Conservation (phyloP, 495 filamentous ascomycete species). For the Neurospora terricola region DNA sequence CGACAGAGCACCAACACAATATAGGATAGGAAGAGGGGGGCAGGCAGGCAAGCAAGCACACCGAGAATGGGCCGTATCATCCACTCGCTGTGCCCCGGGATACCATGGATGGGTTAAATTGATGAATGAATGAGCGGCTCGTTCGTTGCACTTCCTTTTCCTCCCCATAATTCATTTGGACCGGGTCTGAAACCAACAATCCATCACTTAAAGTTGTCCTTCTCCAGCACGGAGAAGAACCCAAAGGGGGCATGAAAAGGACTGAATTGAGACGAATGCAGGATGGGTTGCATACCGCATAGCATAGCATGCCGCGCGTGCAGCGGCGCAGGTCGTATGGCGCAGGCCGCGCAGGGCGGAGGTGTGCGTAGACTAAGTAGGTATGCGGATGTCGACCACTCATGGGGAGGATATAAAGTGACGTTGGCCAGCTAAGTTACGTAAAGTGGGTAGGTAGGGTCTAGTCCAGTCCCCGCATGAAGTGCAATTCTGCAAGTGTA, state of each 20-base stretch:
- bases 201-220: too few relatives aligned
- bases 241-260: neutral
- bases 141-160: neutral
- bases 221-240: too few relatives aligned
- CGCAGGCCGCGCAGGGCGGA: too few relatives aligned
- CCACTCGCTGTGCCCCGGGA: neutral
- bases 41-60: neutral
- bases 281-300: neutral
- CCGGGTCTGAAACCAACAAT: too few relatives aligned
- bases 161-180: too few relatives aligned
- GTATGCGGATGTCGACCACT: too few relatives aligned
- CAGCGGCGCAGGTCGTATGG: neutral
- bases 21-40: neutral
- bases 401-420: too few relatives aligned
- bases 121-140: neutral
- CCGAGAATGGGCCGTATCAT: neutral
- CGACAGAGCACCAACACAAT: neutral
- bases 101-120: neutral
- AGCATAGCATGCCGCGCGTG: neutral
- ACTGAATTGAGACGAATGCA: neutral
- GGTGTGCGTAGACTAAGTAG: too few relatives aligned
- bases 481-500: neutral
- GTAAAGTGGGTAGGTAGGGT: neutral
- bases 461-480: neutral
- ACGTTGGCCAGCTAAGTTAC: too few relatives aligned